phyloP scores from a whole-genome alignment of 306 rosid genomes.

The Gastrolobium villosum region DNA sequence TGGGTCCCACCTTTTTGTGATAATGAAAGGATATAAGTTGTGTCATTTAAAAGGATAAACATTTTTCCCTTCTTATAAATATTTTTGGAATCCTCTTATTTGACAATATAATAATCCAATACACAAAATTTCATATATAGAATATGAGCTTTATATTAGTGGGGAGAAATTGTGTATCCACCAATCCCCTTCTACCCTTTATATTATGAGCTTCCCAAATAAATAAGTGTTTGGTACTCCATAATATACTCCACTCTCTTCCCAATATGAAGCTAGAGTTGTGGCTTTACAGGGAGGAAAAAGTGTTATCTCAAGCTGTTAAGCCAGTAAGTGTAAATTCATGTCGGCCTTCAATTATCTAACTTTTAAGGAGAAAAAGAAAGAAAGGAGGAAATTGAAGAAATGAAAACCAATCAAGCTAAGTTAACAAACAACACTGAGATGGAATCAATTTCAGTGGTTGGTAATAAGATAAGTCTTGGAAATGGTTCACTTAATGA shows the following conservation, averaged over 20 bases:
- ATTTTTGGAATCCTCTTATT: background rate
- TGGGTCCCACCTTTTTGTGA: too few relatives aligned
- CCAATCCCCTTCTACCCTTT: slow-evolving; percentile 20
- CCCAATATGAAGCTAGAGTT: slow-evolving; percentile 10
- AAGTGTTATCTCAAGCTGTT: slow-evolving; percentile 22
- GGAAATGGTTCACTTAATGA: slow-evolving; percentile 30
- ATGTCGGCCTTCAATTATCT: slow-evolving; percentile 33
- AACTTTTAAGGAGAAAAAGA: slow-evolving; percentile 15
- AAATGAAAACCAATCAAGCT: slow-evolving; percentile 34
- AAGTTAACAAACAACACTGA: slow-evolving; percentile 34
- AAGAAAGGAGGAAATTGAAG: background rate
- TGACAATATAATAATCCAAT: background rate
- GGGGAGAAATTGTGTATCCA: slow-evolving; percentile 16
- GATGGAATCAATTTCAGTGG: slow-evolving; percentile 43
- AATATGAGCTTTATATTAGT: too few relatives aligned
- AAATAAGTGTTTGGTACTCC: slow-evolving; percentile 12
- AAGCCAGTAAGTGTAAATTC: slow-evolving; percentile 16
- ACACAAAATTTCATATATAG: background rate
- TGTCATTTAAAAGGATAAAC: too few relatives aligned
- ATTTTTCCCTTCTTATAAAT: background rate
- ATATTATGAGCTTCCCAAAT: slow-evolving; percentile 7
- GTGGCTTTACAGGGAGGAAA: slow-evolving; percentile 31
- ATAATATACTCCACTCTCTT: background rate
- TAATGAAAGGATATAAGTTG: too few relatives aligned
- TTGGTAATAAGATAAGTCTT: slow-evolving; percentile 31